These are phyloP conservation scores for Trichoderma sp. DNA, from an alignment of 2,329 filamentous ascomycete species.

Conservation along the genomic window DNA sequence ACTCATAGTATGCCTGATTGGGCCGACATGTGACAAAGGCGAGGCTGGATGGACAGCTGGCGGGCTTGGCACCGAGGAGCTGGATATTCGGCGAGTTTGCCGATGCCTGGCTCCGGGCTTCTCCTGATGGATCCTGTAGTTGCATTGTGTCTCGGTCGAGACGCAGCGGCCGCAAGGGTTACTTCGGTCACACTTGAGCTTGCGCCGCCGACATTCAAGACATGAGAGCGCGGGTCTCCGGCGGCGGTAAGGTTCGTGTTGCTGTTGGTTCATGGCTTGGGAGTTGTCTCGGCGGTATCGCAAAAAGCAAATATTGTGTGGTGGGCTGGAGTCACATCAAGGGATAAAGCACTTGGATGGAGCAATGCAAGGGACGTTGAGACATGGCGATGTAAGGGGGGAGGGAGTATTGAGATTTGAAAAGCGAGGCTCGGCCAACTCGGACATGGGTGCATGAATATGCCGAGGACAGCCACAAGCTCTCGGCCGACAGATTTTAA, in stretches of 20 bases:
- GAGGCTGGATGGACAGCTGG: neutral
- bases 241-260: neutral
- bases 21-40: neutral
- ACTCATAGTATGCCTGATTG: neutral
- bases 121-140: neutral
- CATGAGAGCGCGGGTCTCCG: slow-evolving; percentile 48
- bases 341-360: neutral
- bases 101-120: neutral
- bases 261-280: neutral
- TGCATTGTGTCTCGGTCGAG: slow-evolving; percentile 45
- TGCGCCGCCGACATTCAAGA: slow-evolving; percentile 56
- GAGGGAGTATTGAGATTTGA: neutral
- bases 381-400: neutral
- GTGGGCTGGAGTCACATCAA: neutral
- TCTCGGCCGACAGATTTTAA: neutral
- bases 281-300: slow-evolving; percentile 1
- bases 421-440: neutral
- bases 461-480: neutral
- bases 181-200: slow-evolving; percentile 60
- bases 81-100: neutral
- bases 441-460: neutral
- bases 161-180: slow-evolving; percentile 58
- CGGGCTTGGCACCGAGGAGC: neutral
- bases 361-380: neutral
- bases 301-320: neutral